phyloP scores from a whole-genome alignment of 768 basidiomycete genomes.

The Mrakia gelida region DNA sequence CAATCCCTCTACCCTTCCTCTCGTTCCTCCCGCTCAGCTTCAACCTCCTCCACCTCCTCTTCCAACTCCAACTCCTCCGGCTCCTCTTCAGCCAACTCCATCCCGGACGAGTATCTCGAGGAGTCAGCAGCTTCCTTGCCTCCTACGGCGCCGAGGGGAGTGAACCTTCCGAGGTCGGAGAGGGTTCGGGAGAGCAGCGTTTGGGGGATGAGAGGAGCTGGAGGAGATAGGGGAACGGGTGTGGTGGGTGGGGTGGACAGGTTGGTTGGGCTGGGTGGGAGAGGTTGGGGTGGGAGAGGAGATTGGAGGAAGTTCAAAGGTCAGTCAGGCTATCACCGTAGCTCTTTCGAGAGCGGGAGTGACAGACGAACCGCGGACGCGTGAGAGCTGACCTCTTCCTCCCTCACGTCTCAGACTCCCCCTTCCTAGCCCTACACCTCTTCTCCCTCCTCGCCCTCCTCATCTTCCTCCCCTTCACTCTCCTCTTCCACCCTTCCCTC shows the following conservation, averaged over 20 bases:
- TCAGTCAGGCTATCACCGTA: neutral
- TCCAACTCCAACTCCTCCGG: slow-evolving; percentile 5
- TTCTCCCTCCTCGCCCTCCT: slow-evolving; percentile 15
- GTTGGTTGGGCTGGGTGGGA: slow-evolving; percentile 1
- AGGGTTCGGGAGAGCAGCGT: slow-evolving; percentile 1
- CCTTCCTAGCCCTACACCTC: slow-evolving; percentile 23
- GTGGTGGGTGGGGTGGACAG: slow-evolving; percentile 10
- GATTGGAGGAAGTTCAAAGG: slow-evolving; percentile 31
- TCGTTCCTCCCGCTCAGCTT: slow-evolving; percentile 7
- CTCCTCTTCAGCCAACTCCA: slow-evolving; percentile 1
- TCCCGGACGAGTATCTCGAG: slow-evolving; percentile 20
- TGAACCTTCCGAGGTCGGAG: slow-evolving; percentile 1
- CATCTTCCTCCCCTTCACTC: slow-evolving; percentile 25
- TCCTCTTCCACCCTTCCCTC: slow-evolving; percentile 12
- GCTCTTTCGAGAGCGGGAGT: neutral
- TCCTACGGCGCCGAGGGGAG: neutral
- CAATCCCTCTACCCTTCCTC: slow-evolving; percentile 28
- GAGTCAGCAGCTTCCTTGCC: slow-evolving; percentile 14
- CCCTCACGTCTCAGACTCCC: slow-evolving; percentile 13
- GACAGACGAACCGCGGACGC: too few relatives aligned
- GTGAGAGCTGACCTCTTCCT: neutral
- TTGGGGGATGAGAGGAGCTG: neutral
- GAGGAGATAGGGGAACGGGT: neutral
- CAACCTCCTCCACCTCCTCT: slow-evolving; percentile 20
- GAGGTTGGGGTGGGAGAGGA: slow-evolving; percentile 26